Conservation (phyloP, 768 basidiomycete species). For the Psilocybe tampanensis region DNA sequence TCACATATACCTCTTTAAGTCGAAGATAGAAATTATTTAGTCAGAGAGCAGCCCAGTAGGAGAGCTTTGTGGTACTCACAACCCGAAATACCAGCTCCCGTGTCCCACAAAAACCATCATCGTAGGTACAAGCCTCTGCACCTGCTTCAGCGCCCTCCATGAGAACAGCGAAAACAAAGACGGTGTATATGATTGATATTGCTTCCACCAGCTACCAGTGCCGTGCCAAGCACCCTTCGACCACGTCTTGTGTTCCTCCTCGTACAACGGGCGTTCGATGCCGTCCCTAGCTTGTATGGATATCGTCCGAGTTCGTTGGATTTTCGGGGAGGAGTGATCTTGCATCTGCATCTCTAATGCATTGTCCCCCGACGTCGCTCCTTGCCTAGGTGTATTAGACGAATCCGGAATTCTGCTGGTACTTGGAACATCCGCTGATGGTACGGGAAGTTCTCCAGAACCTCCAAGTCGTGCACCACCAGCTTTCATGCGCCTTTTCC, state of each 20-base stretch:
- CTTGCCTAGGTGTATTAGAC: no score
- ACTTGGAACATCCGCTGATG: no score
- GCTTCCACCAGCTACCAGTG: background rate
- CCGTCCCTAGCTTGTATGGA: background rate
- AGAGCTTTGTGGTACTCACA: no score
- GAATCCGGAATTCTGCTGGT: no score
- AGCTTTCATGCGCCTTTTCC: no score
- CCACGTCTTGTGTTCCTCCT: background rate
- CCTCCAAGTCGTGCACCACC: background rate
- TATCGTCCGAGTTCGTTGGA: background rate
- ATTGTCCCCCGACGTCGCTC: no score
- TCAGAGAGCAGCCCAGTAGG: no score
- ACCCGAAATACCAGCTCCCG: conserved; percentile 20
- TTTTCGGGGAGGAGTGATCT: background rate
- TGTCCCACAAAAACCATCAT: conserved; percentile 22
- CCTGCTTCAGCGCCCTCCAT: conserved; percentile 11
- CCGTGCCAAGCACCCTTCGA: background rate
- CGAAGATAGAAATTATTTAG: no score
- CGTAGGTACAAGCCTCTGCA: conserved; percentile 21
- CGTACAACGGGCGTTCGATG: background rate
- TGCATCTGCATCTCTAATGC: no score
- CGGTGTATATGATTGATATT: background rate
- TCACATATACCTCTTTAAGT: conserved; percentile 13
- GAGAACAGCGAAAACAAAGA: conserved; percentile 5
- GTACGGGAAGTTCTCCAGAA: no score